Evolutionary conservation across 208 protist species (phyloP).

Genomic region (Wallacemonas sp.): DNA sequence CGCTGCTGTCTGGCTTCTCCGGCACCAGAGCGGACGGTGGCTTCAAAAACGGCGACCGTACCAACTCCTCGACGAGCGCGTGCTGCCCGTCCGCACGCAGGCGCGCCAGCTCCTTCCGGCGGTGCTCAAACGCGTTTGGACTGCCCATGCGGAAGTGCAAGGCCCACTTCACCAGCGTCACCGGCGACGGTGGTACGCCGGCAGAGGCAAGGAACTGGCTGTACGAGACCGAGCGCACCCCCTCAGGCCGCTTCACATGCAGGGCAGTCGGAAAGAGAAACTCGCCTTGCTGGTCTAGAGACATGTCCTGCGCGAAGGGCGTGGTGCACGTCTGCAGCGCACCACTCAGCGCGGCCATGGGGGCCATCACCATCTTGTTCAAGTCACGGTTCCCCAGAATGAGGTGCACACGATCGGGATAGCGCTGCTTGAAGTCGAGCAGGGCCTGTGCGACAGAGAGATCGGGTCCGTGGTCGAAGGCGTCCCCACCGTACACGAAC

Average conservation of each 20-base stretch:
- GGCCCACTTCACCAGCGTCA: conserved; percentile 57
- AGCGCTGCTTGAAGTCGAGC: conserved; percentile 73
- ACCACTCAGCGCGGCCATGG: conserved; percentile 19
- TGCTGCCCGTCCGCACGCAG: conserved; percentile 19
- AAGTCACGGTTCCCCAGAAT: conserved; percentile 91
- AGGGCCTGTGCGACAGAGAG: conserved; percentile 60
- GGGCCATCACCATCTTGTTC: conserved; percentile 87
- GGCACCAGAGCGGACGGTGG: not conserved
- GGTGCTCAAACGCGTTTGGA: conserved; percentile 59
- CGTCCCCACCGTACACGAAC: conserved; percentile 92
- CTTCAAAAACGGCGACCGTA: not conserved
- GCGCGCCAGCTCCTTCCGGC: conserved; percentile 55
- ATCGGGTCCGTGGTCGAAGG: conserved; percentile 85
- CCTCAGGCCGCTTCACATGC: not conserved
- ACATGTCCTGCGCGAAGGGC: conserved; percentile 20
- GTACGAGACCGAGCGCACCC: not conserved
- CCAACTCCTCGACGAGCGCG: not conserved
- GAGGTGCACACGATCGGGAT: conserved; percentile 80
- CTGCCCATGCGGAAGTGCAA: conserved; percentile 71
- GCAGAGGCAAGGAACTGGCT: not conserved
- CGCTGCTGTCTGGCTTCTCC: not conserved
- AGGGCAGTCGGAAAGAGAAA: conserved; percentile 24
- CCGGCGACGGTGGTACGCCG: conserved; percentile 6
- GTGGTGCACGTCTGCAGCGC: conserved; percentile 22
- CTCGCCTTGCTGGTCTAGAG: conserved; percentile 26